Conservation (phyloP, 1,139 yeast species). For the Kurtzmaniella quercitrusa region DNA sequence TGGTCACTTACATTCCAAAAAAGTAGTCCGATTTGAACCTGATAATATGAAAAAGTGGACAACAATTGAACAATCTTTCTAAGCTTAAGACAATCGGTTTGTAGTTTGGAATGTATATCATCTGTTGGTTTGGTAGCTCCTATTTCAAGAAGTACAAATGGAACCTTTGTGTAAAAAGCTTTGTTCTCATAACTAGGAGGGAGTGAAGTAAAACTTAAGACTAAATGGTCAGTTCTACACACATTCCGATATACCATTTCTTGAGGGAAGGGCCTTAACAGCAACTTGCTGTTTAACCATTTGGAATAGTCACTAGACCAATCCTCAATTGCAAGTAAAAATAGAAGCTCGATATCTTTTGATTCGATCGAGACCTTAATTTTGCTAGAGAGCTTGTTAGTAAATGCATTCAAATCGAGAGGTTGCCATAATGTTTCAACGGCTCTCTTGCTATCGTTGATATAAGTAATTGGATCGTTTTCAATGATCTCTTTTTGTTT, state of each 20-base stretch:
- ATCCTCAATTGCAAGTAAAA: slow-evolving; percentile 41
- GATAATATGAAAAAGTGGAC: slow-evolving; percentile 30
- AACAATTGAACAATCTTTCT: slow-evolving; percentile 35
- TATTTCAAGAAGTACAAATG: slow-evolving; percentile 45
- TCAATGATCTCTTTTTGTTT: slow-evolving; percentile 1
- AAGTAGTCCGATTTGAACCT: slow-evolving; percentile 34
- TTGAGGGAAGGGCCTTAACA: slow-evolving; percentile 25
- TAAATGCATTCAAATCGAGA: slow-evolving; percentile 25
- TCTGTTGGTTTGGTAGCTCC: slow-evolving; percentile 27
- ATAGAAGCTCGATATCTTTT: slow-evolving; percentile 20
- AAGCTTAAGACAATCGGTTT: slow-evolving; percentile 33
- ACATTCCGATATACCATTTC: slow-evolving; percentile 24
- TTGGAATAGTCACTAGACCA: slow-evolving; percentile 40
- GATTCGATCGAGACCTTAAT: slow-evolving; percentile 19
- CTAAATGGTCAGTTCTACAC: slow-evolving; percentile 20
- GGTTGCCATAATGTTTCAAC: slow-evolving; percentile 41
- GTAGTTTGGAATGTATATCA: slow-evolving; percentile 26
- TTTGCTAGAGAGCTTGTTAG: slow-evolving; percentile 19
- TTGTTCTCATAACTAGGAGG: slow-evolving; percentile 27
- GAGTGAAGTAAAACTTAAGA: slow-evolving; percentile 29
- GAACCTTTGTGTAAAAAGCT: slow-evolving; percentile 31
- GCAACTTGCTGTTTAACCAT: slow-evolving; percentile 44
- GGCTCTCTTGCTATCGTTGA: slow-evolving; percentile 27
- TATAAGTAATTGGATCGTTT: slow-evolving; percentile 7
- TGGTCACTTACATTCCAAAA: slow-evolving; percentile 35